Conservation (phyloP, 192 early-diverging fungal species). For the Kickxella alabastrina region DNA sequence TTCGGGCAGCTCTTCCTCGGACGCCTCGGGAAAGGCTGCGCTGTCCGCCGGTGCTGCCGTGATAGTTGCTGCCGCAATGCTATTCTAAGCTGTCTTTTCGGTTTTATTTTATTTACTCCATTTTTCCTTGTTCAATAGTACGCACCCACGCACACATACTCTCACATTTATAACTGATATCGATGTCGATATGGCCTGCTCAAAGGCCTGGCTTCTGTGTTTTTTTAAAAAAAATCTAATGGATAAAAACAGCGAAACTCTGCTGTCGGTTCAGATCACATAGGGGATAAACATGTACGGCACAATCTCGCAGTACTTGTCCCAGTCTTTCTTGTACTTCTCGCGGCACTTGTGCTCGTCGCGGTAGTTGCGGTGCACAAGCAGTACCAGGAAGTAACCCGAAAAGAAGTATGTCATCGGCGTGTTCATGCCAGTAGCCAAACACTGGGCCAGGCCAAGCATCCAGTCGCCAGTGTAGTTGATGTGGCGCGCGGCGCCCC, state of each 20-base stretch:
- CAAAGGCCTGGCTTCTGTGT: no score
- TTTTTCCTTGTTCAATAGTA: no score
- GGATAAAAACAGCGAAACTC: no score
- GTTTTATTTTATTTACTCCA: background rate
- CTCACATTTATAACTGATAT: no score
- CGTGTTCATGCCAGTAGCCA: slow-evolving; percentile 76
- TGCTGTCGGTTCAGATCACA: slow-evolving; percentile 61
- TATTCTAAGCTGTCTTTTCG: slow-evolving; percentile 23
- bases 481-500: slow-evolving; percentile 90
- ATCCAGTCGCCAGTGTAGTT: slow-evolving; percentile 98
- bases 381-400: slow-evolving; percentile 85
- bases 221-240: no score
- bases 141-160: no score
- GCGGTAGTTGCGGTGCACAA: slow-evolving; percentile 83
- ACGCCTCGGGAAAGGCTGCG: slow-evolving; percentile 1
- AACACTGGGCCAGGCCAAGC: slow-evolving; percentile 83
- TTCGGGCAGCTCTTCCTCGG: slow-evolving; percentile 6
- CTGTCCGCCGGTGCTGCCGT: slow-evolving; percentile 10
- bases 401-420: slow-evolving; percentile 92
- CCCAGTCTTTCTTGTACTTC: slow-evolving; percentile 96
- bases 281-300: slow-evolving; percentile 83
- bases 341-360: slow-evolving; percentile 86
- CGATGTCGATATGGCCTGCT: no score
- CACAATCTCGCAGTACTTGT: slow-evolving; percentile 74
- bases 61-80: slow-evolving; percentile 4